A percentile compares a stretch with the other conserved stretches of the same genome.
Conservation (phyloP, 805 yeast species). For the Candida ipomoeae region DNA sequence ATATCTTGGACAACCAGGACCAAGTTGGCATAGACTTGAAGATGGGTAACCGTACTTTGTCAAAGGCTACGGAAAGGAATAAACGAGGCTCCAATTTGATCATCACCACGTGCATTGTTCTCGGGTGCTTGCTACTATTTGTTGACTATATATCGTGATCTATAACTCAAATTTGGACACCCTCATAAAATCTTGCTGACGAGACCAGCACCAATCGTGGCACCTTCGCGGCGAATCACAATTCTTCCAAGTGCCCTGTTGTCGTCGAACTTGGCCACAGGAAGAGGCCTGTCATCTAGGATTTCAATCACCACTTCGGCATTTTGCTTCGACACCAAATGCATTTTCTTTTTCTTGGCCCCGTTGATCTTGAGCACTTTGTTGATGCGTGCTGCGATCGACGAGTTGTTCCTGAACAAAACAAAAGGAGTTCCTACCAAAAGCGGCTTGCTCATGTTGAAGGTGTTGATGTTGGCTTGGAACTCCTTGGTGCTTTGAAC, state of each 20-base stretch:
- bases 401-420: constrained; percentile 69
- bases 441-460: constrained; percentile 59
- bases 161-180: not conserved
- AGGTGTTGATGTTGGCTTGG: constrained; percentile 28
- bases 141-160: constrained; percentile 40
- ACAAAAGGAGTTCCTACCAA: constrained; percentile 77
- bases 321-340: constrained; percentile 54
- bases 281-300: constrained; percentile 44
- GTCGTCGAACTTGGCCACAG: constrained; percentile 47
- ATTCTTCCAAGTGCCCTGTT: constrained; percentile 58
- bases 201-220: constrained; percentile 63
- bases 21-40: constrained; percentile 60
- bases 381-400: constrained; percentile 63
- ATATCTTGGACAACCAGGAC: constrained; percentile 62
- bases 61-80: constrained; percentile 63
- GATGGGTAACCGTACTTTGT: constrained; percentile 67
- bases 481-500: constrained; percentile 27
- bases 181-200: constrained; percentile 24
- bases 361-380: constrained; percentile 34
- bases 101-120: constrained; percentile 48
- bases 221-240: constrained; percentile 66
- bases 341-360: constrained; percentile 46
- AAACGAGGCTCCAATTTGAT: constrained; percentile 55
- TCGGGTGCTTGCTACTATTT: constrained; percentile 54
- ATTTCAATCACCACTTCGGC: constrained; percentile 58